These are phyloP conservation scores for Hyphodiscus sp. DNA, from an alignment of 2,329 filamentous ascomycete genomes.

Conservation along the genomic window DNA sequence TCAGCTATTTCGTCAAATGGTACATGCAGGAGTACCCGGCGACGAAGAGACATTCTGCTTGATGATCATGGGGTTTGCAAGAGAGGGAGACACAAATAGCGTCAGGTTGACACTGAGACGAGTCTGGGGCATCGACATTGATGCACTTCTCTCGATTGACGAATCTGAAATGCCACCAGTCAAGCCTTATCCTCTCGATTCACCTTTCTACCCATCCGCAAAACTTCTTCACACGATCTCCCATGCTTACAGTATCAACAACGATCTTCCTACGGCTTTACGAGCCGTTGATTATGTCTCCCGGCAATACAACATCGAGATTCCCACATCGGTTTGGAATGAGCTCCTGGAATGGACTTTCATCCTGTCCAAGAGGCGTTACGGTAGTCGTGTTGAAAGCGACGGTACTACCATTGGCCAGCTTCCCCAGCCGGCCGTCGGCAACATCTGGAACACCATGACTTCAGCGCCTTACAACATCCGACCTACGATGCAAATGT, in stretches of 20 bases:
- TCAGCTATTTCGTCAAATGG: slow-evolving; percentile 42
- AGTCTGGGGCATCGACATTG: slow-evolving; percentile 44
- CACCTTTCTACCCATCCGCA: slow-evolving; percentile 50
- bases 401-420: slow-evolving; percentile 7
- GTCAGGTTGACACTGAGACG: slow-evolving; percentile 42
- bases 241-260: slow-evolving; percentile 61
- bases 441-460: slow-evolving; percentile 25
- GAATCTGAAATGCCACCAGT: slow-evolving; percentile 29
- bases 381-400: neutral
- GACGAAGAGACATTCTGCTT: slow-evolving; percentile 48
- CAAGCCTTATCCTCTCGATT: slow-evolving; percentile 36
- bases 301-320: slow-evolving; percentile 47
- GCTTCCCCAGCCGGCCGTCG: slow-evolving; percentile 18
- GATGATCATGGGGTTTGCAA: slow-evolving; percentile 44
- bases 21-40: slow-evolving; percentile 34
- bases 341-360: slow-evolving; percentile 63
- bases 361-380: slow-evolving; percentile 37
- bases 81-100: slow-evolving; percentile 43
- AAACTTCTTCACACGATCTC: slow-evolving; percentile 60
- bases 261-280: slow-evolving; percentile 51
- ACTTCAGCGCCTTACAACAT: slow-evolving; percentile 26
- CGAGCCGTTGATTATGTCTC: slow-evolving; percentile 58
- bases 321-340: slow-evolving; percentile 55
- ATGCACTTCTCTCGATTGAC: slow-evolving; percentile 3
- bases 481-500: slow-evolving; percentile 24